Conservation (phyloP, 352 stramenopile genomes). For the Phytophthora agathidicida region DNA sequence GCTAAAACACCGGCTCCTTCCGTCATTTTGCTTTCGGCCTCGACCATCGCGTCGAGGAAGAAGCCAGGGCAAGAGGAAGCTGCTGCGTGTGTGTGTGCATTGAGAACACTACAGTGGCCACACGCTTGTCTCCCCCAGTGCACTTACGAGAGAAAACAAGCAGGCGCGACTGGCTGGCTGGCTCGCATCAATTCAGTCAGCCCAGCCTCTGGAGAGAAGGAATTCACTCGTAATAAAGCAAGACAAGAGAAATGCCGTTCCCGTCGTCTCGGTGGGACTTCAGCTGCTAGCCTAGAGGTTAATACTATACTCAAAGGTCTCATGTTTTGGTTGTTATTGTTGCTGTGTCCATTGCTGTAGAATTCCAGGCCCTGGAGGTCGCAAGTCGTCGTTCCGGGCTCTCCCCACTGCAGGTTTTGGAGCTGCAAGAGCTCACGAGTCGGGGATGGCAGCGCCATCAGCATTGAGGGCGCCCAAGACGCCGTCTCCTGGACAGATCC, state of each 20-base stretch:
- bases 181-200: too few relatives aligned
- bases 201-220: too few relatives aligned
- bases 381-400: conserved; percentile 27
- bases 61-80: conserved; percentile 10
- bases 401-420: conserved; percentile 22
- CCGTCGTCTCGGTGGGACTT: conserved; percentile 36
- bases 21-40: conserved; percentile 17
- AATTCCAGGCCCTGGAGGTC: conserved; percentile 25
- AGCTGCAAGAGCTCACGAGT: conserved; percentile 3
- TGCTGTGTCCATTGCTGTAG: conserved; percentile 5
- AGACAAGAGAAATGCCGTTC: conserved; percentile 29
- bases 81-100: not conserved
- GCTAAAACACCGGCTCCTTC: conserved; percentile 9
- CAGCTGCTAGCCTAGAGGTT: too few relatives aligned
- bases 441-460: conserved; percentile 1
- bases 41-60: conserved; percentile 1
- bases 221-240: not conserved
- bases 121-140: conserved; percentile 21
- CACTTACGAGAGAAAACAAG: conserved; percentile 17
- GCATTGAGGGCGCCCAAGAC: not conserved
- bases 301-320: too few relatives aligned
- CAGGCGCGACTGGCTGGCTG: conserved; percentile 13
- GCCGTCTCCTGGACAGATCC: conserved; percentile 18
- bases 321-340: not conserved
- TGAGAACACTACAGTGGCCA: not conserved